phyloP scores from a whole-genome alignment of 2,329 filamentous ascomycete genomes.

The Epichloe bromicola region DNA sequence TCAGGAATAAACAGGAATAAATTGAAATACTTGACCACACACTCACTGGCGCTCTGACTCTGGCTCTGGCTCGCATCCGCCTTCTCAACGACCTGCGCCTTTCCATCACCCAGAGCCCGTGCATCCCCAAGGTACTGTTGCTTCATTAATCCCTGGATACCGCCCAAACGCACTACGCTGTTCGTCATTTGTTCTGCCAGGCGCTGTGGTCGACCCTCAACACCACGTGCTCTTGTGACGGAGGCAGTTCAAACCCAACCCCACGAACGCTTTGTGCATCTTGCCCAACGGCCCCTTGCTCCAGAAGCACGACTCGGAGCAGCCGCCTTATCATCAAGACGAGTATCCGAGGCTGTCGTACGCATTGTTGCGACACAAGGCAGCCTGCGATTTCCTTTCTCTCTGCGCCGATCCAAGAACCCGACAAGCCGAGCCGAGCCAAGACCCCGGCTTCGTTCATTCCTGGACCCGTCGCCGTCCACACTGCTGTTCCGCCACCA shows the following conservation, averaged over 20 bases:
- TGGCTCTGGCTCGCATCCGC: background rate
- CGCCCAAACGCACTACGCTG: background rate
- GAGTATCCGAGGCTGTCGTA: background rate
- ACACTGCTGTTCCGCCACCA: background rate
- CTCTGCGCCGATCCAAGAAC: background rate
- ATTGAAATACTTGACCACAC: background rate
- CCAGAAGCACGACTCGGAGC: background rate
- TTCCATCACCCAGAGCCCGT: background rate
- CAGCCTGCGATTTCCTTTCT: background rate
- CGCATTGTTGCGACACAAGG: background rate
- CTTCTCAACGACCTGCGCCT: background rate
- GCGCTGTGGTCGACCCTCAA: background rate
- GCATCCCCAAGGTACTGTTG: background rate
- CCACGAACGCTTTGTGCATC: background rate
- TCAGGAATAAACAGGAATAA: too few relatives aligned
- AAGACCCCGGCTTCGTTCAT: background rate
- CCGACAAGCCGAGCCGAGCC: background rate
- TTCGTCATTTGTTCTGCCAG: background rate
- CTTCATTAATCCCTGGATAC: background rate
- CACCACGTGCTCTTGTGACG: conserved; percentile 3
- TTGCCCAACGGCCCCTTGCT: background rate
- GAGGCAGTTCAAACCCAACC: background rate
- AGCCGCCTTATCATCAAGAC: background rate
- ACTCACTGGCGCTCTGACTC: background rate
- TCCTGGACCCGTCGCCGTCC: background rate